These are phyloP conservation scores for Aspergillus piperis DNA, from an alignment of 2,329 filamentous ascomycete species.

Conservation along the genomic window DNA sequence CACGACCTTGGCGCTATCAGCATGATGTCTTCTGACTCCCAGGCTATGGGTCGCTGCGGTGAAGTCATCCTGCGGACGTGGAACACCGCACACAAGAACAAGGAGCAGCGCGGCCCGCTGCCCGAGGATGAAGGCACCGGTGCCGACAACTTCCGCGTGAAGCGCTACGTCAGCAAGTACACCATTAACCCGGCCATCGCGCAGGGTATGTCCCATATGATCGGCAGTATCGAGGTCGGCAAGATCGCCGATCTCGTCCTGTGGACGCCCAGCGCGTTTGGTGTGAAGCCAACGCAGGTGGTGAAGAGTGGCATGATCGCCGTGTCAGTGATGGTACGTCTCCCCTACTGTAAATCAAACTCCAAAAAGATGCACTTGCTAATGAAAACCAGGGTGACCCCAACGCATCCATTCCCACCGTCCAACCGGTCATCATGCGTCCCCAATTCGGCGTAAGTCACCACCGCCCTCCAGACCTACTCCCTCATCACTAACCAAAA, in stretches of 20 bases:
- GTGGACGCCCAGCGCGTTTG: slow-evolving; percentile 84
- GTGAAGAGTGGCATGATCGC: slow-evolving; percentile 87
- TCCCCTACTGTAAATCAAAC: neutral
- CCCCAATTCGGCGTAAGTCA: slow-evolving; percentile 73
- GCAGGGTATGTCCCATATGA: slow-evolving; percentile 83
- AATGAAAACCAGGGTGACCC: slow-evolving; percentile 63
- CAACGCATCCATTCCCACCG: slow-evolving; percentile 81
- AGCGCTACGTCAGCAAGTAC: slow-evolving; percentile 92
- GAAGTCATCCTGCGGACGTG: slow-evolving; percentile 92
- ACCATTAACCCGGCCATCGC: slow-evolving; percentile 91
- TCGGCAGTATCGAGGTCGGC: slow-evolving; percentile 84
- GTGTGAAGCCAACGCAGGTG: slow-evolving; percentile 77
- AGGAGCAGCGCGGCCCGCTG: slow-evolving; percentile 74
- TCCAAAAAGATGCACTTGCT: neutral
- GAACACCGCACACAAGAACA: slow-evolving; percentile 98
- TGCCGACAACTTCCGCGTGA: slow-evolving; percentile 89
- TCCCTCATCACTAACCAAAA: neutral
- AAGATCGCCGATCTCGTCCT: slow-evolving; percentile 88
- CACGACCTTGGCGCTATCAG: slow-evolving; percentile 93
- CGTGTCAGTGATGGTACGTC: slow-evolving; percentile 75
- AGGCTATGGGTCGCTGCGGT: slow-evolving; percentile 95
- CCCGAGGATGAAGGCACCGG: slow-evolving; percentile 75
- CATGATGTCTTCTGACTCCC: slow-evolving; percentile 96
- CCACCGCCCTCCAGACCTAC: neutral
- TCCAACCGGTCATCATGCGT: slow-evolving; percentile 79